Evolutionary conservation across 352 stramenopile species (phyloP).

Genomic region (Phytophthora hybrid): DNA sequence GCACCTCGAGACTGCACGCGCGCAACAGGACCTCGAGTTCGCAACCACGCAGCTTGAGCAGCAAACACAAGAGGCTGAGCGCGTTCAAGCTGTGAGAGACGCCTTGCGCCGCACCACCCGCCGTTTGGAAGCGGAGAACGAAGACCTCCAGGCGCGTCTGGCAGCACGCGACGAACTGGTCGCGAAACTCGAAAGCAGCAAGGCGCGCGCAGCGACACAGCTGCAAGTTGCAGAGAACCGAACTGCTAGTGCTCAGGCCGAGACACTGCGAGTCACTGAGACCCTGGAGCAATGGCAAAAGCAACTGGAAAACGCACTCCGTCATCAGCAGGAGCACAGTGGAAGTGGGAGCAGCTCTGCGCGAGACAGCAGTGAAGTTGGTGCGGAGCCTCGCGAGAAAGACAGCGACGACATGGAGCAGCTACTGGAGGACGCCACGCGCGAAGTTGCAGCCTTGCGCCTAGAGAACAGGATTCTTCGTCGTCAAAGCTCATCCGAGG

Average conservation of each 20-base stretch:
- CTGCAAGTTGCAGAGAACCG: constrained; percentile 49
- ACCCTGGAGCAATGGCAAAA: constrained; percentile 37
- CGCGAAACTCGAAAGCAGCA: constrained; percentile 30
- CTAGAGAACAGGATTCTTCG: constrained; percentile 51
- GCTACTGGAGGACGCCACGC: constrained; percentile 51
- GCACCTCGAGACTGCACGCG: constrained; percentile 17
- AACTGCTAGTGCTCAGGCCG: constrained; percentile 32
- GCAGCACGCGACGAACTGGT: constrained; percentile 30
- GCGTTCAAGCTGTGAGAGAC: constrained; percentile 32
- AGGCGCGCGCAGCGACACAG: constrained; percentile 36
- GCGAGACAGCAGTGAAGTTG: constrained; percentile 20
- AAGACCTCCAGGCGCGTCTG: constrained; percentile 32
- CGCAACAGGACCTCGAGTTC: constrained; percentile 32
- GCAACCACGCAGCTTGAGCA: constrained; percentile 28
- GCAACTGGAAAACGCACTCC: constrained; percentile 33
- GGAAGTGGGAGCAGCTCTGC: not conserved
- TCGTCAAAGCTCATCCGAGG: constrained; percentile 26
- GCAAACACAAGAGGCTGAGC: constrained; percentile 33
- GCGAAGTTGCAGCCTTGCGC: constrained; percentile 40
- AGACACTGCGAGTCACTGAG: constrained; percentile 35
- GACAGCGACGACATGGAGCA: constrained; percentile 33
- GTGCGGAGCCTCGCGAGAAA: constrained; percentile 13
- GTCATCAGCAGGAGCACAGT: constrained; percentile 15
- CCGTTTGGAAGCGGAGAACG: constrained; percentile 31
- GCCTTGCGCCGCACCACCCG: constrained; percentile 32